Base-by-base conservation (phyloP, 345 rosid species). In the Gossypium ekmanianum region DNA sequence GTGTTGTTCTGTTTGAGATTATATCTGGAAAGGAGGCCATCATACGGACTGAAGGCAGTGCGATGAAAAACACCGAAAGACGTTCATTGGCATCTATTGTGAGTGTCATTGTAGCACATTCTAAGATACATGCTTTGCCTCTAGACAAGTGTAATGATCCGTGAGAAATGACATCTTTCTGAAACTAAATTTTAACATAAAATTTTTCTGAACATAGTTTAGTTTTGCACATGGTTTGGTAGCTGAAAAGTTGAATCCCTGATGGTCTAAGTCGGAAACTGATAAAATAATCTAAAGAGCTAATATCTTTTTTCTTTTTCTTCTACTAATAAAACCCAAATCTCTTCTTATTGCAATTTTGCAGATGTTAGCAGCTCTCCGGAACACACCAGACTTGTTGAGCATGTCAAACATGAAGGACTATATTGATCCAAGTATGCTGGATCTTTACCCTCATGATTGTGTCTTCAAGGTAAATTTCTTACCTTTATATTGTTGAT, bases 391-490 rank as follows among this genome's bases (percentile, higher is more conserved):
- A 0, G 94, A 94, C 80, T 89, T 95, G 11, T 68, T 77, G 83
- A 87, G 87, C 85, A 87, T 90, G 90, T 81, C 89, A 26, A 86
- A 88, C 82, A 74, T 94, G 88, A 89, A 90, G 68, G 93, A 90
- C 57, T 84, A 86, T 78, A 73, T 91, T 1, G 98, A 94, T 78
- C 86, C 89, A 48, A 94, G 82, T 76, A 79, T 94, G 91, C 87
- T 90, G 94, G 90, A 90, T 81, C 78, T 94, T 44, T 94, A 88
- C 81, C 98, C 98, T 24, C 93, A 88, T n/a, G 98, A 94, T 74
- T 94, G 98, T 84, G 80, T 94, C 61, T 92, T 83, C 80, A 94
- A 94, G 97, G 98, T 91, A 87, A 82, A 56, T 72, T 57, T 47
- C 41, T 45, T 17, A 17, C 77, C 54, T 29, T 43, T 24, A 12